Evolutionary conservation across 495 filamentous ascomycete genomes (phyloP).

Genomic region (Hyaloscypha finlandica): DNA sequence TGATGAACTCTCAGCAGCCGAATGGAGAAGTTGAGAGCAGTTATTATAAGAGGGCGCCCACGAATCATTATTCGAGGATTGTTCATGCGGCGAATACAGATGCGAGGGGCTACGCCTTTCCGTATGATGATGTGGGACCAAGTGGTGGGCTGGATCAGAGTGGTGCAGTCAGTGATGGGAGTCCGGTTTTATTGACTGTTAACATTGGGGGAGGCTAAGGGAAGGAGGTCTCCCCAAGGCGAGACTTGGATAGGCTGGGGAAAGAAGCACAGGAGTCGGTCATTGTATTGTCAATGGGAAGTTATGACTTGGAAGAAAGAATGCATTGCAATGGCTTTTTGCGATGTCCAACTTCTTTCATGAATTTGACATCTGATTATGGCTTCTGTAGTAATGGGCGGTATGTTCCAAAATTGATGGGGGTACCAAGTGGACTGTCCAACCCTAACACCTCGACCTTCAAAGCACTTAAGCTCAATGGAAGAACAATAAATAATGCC

Average conservation of each 20-base stretch:
- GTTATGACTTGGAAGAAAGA: neutral
- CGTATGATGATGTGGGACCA: slow-evolving; percentile 72
- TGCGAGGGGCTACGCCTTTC: slow-evolving; percentile 71
- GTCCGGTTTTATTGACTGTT: slow-evolving; percentile 23
- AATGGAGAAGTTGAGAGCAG: slow-evolving; percentile 52
- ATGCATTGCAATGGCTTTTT: neutral
- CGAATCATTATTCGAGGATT: slow-evolving; percentile 73
- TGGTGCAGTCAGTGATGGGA: slow-evolving; percentile 41
- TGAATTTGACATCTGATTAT: neutral
- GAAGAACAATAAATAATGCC: too few relatives aligned
- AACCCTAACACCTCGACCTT: too few relatives aligned
- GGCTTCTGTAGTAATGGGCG: neutral
- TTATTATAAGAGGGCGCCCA: slow-evolving; percentile 59
- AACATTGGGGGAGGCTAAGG: slow-evolving; percentile 14
- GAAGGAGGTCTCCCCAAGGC: neutral
- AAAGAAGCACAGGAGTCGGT: neutral
- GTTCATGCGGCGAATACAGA: slow-evolving; percentile 64
- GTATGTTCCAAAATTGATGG: too few relatives aligned
- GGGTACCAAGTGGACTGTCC: too few relatives aligned
- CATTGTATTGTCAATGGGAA: neutral
- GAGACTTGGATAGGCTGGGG: neutral
- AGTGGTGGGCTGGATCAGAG: slow-evolving; percentile 58
- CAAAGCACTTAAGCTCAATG: too few relatives aligned
- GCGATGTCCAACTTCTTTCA: neutral
- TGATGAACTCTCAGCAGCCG: slow-evolving; percentile 51